Conservation (phyloP, 2,329 filamentous ascomycete species). For the Curvularia verruculosa region DNA sequence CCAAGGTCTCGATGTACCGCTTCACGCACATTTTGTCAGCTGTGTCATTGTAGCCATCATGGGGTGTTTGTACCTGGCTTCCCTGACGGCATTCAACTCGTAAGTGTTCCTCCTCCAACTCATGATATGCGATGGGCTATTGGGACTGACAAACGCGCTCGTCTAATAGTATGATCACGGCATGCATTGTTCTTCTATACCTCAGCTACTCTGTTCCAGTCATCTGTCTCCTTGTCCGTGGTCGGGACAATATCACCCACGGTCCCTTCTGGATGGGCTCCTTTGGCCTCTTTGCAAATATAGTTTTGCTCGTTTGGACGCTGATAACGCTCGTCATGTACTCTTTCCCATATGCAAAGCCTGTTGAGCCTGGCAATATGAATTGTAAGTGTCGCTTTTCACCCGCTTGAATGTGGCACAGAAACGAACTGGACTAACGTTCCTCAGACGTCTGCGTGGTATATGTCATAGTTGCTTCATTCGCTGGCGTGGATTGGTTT, state of each 20-base stretch:
- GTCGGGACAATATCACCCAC: constrained; percentile 51
- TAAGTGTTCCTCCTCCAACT: constrained; percentile 20
- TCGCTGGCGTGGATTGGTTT: constrained; percentile 41
- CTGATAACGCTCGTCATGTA: constrained; percentile 59
- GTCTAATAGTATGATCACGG: constrained; percentile 49
- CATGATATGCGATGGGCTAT: too few relatives aligned
- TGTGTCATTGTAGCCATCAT: constrained; percentile 54
- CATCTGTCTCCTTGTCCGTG: constrained; percentile 53
- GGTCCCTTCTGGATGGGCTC: constrained; percentile 58
- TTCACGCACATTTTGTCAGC: constrained; percentile 53
- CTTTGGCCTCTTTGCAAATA: constrained; percentile 52
- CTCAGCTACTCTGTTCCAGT: constrained; percentile 52
- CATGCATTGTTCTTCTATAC: constrained; percentile 51
- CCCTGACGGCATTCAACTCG: constrained; percentile 51
- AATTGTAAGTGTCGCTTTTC: constrained; percentile 24
- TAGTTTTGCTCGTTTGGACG: constrained; percentile 56
- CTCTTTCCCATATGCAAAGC: constrained; percentile 42
- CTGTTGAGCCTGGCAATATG: constrained; percentile 41
- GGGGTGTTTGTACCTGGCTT: constrained; percentile 56
- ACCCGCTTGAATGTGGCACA: constrained; percentile 13
- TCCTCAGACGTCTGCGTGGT: constrained; percentile 21
- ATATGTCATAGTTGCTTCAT: constrained; percentile 33
- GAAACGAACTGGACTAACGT: neutral
- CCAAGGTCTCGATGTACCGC: constrained; percentile 51
- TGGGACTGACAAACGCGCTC: neutral